A percentile compares a stretch with the other conserved stretches of the same genome.
Conservation (phyloP, 2,329 filamentous ascomycete species). For the Venturia oleaginea region DNA sequence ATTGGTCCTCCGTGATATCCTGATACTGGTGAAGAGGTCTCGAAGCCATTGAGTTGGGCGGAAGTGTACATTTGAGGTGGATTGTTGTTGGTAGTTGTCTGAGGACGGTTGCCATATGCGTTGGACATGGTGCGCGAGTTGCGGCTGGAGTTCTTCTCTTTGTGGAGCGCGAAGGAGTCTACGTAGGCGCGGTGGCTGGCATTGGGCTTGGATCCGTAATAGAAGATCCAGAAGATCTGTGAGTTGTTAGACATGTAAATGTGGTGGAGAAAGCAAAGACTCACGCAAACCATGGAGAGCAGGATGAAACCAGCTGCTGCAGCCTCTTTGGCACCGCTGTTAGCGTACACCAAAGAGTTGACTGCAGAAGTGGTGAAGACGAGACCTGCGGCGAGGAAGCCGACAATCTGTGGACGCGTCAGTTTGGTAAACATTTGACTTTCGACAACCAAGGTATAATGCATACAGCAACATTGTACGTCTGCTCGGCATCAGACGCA, state of each 20-base stretch:
- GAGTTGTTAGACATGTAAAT: conserved; percentile 8
- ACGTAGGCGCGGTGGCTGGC: conserved; percentile 82
- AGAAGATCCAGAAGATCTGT: conserved; percentile 96
- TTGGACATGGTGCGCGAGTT: conserved; percentile 63
- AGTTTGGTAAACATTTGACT: background rate
- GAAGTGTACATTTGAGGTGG: conserved; percentile 97
- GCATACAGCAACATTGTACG: conserved; percentile 77
- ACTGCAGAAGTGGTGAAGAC: conserved; percentile 80
- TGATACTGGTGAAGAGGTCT: conserved; percentile 82
- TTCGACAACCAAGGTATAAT: conserved; percentile 17
- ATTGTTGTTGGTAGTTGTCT: conserved; percentile 58
- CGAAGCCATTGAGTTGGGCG: conserved; percentile 87
- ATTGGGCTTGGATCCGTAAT: conserved; percentile 88
- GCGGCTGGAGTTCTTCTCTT: conserved; percentile 49
- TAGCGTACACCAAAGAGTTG: conserved; percentile 74
- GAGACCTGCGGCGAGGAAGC: conserved; percentile 74
- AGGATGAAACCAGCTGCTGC: conserved; percentile 89
- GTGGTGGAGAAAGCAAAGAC: conserved; percentile 27
- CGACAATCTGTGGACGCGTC: conserved; percentile 53
- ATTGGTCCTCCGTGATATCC: conserved; percentile 51
- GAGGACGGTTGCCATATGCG: conserved; percentile 66
- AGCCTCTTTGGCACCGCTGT: conserved; percentile 67
- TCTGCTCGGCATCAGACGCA: conserved; percentile 73
- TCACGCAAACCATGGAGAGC: conserved; percentile 82
- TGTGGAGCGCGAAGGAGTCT: conserved; percentile 90